These are phyloP conservation scores for Gamarada debralockiae DNA, from an alignment of 495 filamentous ascomycete genomes.

Conservation along the genomic window DNA sequence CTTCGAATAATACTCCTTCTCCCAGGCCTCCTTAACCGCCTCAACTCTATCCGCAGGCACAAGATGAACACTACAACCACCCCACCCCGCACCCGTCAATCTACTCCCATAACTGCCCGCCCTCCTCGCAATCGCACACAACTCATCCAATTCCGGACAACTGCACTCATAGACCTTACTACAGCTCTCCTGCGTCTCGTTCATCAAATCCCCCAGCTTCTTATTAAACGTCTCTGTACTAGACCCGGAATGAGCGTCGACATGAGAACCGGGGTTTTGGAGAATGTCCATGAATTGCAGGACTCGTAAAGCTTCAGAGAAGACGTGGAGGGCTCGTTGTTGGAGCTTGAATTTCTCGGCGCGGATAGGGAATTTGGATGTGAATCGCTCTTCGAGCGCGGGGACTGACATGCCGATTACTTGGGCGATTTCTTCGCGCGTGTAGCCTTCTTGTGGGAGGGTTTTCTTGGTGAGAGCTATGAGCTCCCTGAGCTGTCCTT, in stretches of 20 bases:
- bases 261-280: conserved; percentile 31
- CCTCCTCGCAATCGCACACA: conserved; percentile 72
- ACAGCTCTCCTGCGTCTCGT: conserved; percentile 85
- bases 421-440: conserved; percentile 77
- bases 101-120: conserved; percentile 82
- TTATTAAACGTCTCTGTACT: conserved; percentile 58
- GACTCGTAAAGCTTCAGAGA: conserved; percentile 83
- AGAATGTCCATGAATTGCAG: conserved; percentile 76
- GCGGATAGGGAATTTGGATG: conserved; percentile 80
- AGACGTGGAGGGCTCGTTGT: conserved; percentile 85
- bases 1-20: conserved; percentile 78
- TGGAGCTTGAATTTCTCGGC: conserved; percentile 85
- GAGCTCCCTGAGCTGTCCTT: conserved; percentile 65
- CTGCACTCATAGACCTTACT: conserved; percentile 83
- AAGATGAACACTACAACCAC: conserved; percentile 91
- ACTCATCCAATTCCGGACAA: conserved; percentile 81
- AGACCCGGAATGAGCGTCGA: conserved; percentile 32
- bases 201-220: conserved; percentile 78
- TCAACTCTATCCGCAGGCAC: conserved; percentile 82
- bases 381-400: conserved; percentile 70
- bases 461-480: conserved; percentile 58
- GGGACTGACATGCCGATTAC: conserved; percentile 63
- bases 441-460: conserved; percentile 78
- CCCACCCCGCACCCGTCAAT: conserved; percentile 94
- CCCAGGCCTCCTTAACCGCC: conserved; percentile 71